phyloP scores from a whole-genome alignment of 148 eudicot genomes.

The Heliamphora exappendiculata region DNA sequence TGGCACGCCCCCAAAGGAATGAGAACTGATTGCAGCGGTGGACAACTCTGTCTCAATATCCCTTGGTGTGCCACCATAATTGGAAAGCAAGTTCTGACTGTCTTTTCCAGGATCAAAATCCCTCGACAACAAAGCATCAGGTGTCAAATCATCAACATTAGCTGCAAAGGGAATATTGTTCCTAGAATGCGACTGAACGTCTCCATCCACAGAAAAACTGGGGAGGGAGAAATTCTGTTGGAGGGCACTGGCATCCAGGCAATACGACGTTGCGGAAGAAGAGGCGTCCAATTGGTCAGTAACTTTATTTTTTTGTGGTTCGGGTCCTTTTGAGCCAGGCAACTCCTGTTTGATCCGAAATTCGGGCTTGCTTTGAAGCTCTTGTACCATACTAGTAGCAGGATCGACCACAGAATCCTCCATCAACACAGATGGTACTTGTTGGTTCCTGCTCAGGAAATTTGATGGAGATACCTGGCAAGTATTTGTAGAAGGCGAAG shows the following conservation, averaged over 20 bases:
- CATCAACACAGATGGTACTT: conserved; percentile 26
- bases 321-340: conserved; percentile 41
- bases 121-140: conserved; percentile 88
- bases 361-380: conserved; percentile 45
- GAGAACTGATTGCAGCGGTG: conserved; percentile 66
- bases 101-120: conserved; percentile 91
- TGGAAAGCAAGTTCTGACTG: conserved; percentile 64
- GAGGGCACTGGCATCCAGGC: conserved; percentile 66
- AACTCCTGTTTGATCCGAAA: conserved; percentile 50
- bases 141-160: conserved; percentile 52
- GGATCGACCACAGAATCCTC: conserved; percentile 49
- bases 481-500: conserved; percentile 77
- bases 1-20: conserved; percentile 76
- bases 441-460: conserved; percentile 48
- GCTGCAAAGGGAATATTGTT: conserved; percentile 48
- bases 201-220: conserved; percentile 53
- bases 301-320: conserved; percentile 52
- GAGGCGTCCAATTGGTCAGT: conserved; percentile 67
- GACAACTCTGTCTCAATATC: conserved; percentile 79
- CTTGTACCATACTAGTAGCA: conserved; percentile 37
- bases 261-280: conserved; percentile 77
- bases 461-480: conserved; percentile 50
- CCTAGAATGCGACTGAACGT: conserved; percentile 69
- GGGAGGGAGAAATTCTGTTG: conserved; percentile 65
- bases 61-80: conserved; percentile 55